A percentile compares a stretch with the other conserved stretches of the same genome.
phyloP scores from a whole-genome alignment of 805 yeast genomes.

The Tetrapisispora taiwanensis region DNA sequence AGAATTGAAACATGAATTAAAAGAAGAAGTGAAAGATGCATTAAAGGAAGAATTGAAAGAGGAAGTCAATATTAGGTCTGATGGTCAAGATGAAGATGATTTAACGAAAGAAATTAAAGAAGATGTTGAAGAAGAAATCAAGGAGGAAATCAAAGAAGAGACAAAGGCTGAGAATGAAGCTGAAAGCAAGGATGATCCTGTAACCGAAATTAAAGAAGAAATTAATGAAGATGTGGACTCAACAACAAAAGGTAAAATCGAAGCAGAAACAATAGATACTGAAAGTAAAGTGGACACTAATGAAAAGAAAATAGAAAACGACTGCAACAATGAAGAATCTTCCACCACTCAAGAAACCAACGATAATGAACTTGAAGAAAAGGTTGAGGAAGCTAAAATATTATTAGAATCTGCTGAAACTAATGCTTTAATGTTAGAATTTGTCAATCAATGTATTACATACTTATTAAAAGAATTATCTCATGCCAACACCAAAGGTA shows the following conservation, averaged over 20 bases:
- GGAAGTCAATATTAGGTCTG: not conserved
- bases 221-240: too few species aligned
- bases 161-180: conserved; percentile 12
- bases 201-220: too few species aligned
- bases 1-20: conserved; percentile 7
- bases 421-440: conserved; percentile 27
- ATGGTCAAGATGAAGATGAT: not conserved
- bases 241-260: too few species aligned
- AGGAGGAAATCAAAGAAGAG: not conserved
- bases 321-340: too few species aligned
- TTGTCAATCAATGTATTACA: conserved; percentile 26
- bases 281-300: conserved; percentile 18
- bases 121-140: not conserved
- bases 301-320: not conserved
- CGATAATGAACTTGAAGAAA: too few species aligned
- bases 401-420: conserved; percentile 5
- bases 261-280: too few species aligned
- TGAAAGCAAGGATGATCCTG: too few species aligned
- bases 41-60: not conserved
- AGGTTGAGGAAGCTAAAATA: too few species aligned
- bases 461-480: conserved; percentile 22
- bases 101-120: not conserved
- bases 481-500: conserved; percentile 27
- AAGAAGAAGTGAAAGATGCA: conserved; percentile 1
- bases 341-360: too few species aligned